phyloP scores from a whole-genome alignment of 2,329 filamentous ascomycete genomes.

The Hymenoscyphus scutula region DNA sequence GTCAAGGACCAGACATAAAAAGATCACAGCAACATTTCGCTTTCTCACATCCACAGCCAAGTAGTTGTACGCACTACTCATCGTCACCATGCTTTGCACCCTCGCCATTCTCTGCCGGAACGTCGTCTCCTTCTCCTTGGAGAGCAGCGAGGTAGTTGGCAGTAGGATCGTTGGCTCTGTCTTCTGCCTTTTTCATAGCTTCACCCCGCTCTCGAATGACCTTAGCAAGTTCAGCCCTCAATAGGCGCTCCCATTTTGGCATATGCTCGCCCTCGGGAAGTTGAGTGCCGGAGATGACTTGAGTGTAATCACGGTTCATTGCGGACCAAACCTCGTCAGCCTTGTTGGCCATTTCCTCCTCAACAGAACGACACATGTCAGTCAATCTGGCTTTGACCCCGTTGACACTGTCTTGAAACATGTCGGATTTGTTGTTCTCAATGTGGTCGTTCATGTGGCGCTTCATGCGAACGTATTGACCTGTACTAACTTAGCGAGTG shows the following conservation, averaged over 20 bases:
- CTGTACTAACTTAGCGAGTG: slow-evolving; percentile 28
- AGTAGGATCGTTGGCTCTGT: not conserved
- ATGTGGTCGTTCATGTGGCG: slow-evolving; percentile 47
- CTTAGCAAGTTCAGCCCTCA: slow-evolving; percentile 28
- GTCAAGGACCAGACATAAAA: not conserved
- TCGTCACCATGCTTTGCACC: not conserved
- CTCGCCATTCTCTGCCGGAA: not conserved
- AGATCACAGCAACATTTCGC: not conserved
- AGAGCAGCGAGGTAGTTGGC: not conserved
- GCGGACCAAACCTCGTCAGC: slow-evolving; percentile 34
- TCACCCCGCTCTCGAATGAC: slow-evolving; percentile 14
- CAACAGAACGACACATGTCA: slow-evolving; percentile 36
- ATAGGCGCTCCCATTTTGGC: slow-evolving; percentile 32
- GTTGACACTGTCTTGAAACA: slow-evolving; percentile 49
- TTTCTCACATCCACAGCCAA: not conserved
- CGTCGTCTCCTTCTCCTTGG: not conserved
- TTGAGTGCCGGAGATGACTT: slow-evolving; percentile 32
- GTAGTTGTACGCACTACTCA: not conserved
- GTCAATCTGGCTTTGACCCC: slow-evolving; percentile 43
- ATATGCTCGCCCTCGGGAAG: slow-evolving; percentile 28
- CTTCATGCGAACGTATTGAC: slow-evolving; percentile 53
- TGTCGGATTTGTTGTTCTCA: slow-evolving; percentile 39
- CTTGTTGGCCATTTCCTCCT: slow-evolving; percentile 30
- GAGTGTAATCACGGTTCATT: slow-evolving; percentile 37
- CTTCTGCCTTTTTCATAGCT: not conserved